These are phyloP conservation scores for Nicotiana otophora DNA, from an alignment of 257 asterid genomes.

Conservation along the genomic window DNA sequence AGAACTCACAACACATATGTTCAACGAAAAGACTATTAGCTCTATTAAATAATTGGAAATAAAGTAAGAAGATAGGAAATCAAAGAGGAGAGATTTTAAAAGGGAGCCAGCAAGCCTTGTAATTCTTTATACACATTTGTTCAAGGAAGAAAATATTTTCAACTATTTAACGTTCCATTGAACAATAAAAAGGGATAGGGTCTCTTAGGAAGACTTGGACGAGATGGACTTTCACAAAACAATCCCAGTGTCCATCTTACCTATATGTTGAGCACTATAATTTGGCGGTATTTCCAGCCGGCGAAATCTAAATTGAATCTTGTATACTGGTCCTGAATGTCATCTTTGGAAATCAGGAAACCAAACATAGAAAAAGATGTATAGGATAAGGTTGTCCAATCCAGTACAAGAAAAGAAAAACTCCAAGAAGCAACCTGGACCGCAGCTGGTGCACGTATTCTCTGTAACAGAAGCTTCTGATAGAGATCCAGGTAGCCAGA, in stretches of 20 bases:
- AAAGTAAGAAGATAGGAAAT: neutral
- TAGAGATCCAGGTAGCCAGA: conserved; percentile 95
- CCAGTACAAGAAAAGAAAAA: neutral
- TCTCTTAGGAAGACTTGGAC: neutral
- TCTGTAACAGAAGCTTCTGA: conserved; percentile 74
- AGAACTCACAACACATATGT: neutral
- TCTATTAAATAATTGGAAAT: neutral
- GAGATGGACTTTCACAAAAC: neutral
- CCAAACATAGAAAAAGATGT: conserved; percentile 9
- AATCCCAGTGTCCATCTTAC: conserved; percentile 35
- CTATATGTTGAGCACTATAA: conserved; percentile 72
- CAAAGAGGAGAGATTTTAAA: neutral
- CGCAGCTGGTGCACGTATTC: conserved; percentile 59
- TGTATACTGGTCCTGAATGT: conserved; percentile 66
- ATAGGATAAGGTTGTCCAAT: neutral
- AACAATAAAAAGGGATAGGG: neutral
- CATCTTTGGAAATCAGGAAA: conserved; percentile 16
- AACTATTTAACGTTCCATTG: neutral
- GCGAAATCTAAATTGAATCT: conserved; percentile 92
- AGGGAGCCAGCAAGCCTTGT: neutral
- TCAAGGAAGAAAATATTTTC: neutral
- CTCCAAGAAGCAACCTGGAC: conserved; percentile 58
- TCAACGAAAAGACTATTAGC: neutral
- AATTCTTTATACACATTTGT: neutral
- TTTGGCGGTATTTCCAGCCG: conserved; percentile 89